Evolutionary conservation across 108 stramenopile species (phyloP), one percentile per base, ranked within the genome.

Genomic region (Parietichytrium sp.): DNA sequence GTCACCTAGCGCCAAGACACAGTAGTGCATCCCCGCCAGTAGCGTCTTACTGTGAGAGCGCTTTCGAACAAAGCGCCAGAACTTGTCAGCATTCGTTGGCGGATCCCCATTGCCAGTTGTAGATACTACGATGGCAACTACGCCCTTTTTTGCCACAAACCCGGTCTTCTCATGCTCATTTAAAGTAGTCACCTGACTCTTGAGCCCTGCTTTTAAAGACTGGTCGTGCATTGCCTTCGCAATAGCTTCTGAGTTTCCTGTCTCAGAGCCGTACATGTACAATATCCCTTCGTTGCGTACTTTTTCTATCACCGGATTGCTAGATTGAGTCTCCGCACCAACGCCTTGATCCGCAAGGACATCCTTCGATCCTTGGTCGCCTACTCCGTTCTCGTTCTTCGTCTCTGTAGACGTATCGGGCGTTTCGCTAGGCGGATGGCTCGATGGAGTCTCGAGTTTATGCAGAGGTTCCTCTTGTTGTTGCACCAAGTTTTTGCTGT

Each of bases 1-100:
- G 87, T 96, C 95, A 6, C 95, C 95, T 25, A 96, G 82, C 3
- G 84, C 96, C 79, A 96, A 84, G 3, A 95, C 92, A 23, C 88
- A 80, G 81, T 89, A 91, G 2, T 86, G 81, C 12, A 87, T 83
- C 49, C 91, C 81, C 50, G 79, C 77, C 23, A 93, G 88, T 23
- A 49, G 4, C 3, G 51, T 49, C 15, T 12, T 23, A 8, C 92
- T 30, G 29, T 82, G 83, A 7, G 54, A 51, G 4, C 31, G 51
- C 20, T 55, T 55, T 7, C 25, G 54, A 26, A 81, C 10, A 8
- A 52, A 81, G n/a, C 79, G 79, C 82, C 78, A 79, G 27, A 49
- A 83, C 7, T 26, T 0, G 48, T 79, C 79, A 20, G 79, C 50
- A 20, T 51, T 80, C 6, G 30, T 29, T 18, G 79, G 52, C 10